Conservation (phyloP, 169 alveolate genomes). For the Plasmodium falciparum region DNA sequence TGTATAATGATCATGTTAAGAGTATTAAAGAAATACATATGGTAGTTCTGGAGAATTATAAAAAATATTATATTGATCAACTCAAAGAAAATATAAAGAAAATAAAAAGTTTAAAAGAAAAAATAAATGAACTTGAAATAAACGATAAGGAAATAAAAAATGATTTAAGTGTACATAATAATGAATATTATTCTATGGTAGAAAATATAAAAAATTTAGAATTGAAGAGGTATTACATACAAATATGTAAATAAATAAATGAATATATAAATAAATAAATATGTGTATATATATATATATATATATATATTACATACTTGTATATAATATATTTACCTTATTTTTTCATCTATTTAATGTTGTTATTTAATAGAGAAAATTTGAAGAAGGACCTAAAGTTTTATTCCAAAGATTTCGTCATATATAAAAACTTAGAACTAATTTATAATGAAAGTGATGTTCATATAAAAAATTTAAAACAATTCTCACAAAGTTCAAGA, state of each 20-base stretch:
- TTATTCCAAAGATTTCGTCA: constrained; percentile 69
- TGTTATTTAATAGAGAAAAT: constrained; percentile 23
- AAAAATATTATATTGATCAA: constrained; percentile 48
- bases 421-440: constrained; percentile 53
- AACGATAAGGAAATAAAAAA: constrained; percentile 36
- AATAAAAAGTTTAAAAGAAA: constrained; percentile 47
- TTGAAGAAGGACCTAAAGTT: constrained; percentile 40
- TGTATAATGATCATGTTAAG: constrained; percentile 66
- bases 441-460: constrained; percentile 58
- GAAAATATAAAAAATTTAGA: constrained; percentile 35
- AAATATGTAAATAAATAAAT: not conserved
- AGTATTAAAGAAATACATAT: constrained; percentile 41
- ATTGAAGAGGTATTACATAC: constrained; percentile 25
- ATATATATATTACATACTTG: not conserved
- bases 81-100: constrained; percentile 41
- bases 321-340: not conserved
- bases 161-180: constrained; percentile 13
- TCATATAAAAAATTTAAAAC: constrained; percentile 61
- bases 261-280: not conserved
- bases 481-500: constrained; percentile 44
- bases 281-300: not conserved
- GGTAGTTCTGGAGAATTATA: constrained; percentile 25
- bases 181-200: constrained; percentile 10
- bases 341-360: not conserved
- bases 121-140: constrained; percentile 42